These are phyloP conservation scores for Leccinum boreale DNA, from an alignment of 768 basidiomycete genomes.

Conservation along the genomic window DNA sequence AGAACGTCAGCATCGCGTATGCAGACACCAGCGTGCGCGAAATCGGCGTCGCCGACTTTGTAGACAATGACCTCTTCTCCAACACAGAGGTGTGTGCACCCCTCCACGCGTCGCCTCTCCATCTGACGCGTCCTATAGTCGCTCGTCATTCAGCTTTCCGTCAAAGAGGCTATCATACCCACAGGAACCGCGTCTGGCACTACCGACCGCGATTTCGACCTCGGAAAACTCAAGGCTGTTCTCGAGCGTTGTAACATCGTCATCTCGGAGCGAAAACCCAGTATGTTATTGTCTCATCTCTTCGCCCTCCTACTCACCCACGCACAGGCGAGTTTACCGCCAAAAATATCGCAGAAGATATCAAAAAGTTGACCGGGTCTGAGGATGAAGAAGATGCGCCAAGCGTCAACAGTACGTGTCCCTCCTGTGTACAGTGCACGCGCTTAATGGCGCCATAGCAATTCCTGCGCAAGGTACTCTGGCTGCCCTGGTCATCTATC, in stretches of 20 bases:
- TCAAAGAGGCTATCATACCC: conserved; percentile 91
- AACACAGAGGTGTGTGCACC: conserved; percentile 77
- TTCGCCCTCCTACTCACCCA: not conserved
- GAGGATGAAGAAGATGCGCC: conserved; percentile 23
- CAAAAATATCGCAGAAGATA: conserved; percentile 77
- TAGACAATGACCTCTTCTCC: conserved; percentile 93
- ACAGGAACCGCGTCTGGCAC: conserved; percentile 68
- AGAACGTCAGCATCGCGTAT: conserved; percentile 83
- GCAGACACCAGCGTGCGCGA: conserved; percentile 84
- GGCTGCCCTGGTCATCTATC: conserved; percentile 78
- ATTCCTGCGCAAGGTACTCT: conserved; percentile 72
- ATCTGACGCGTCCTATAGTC: conserved; percentile 49
- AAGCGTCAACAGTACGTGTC: conserved; percentile 9
- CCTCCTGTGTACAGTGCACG: not conserved
- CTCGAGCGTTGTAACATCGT: conserved; percentile 90
- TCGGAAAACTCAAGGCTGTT: conserved; percentile 81
- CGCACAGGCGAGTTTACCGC: conserved; percentile 75
- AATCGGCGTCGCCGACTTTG: conserved; percentile 87
- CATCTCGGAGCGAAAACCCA: conserved; percentile 83
- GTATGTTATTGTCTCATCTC: conserved; percentile 40
- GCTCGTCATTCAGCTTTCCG: conserved; percentile 90
- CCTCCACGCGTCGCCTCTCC: not conserved
- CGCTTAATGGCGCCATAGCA: conserved; percentile 45
- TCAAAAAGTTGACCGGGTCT: conserved; percentile 43
- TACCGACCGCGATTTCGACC: conserved; percentile 81